Evolutionary conservation across 805 yeast species (phyloP).

Genomic region (Yarrowia osloensis): DNA sequence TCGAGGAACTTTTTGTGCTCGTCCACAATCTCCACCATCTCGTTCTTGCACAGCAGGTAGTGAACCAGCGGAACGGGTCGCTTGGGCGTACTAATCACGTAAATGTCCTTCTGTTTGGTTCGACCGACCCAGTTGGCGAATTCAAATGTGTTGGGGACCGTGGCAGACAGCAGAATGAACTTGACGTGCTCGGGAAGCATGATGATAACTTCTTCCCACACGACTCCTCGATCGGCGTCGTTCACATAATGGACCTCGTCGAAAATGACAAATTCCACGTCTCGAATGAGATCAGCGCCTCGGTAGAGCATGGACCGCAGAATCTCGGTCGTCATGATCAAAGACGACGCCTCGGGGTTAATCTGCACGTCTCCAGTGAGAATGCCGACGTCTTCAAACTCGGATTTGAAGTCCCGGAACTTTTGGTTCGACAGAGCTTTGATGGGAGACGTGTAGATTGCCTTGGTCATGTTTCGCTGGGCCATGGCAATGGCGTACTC

Average conservation of each 20-base stretch:
- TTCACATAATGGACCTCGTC: slow-evolving; percentile 98
- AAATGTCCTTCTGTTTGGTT: slow-evolving; percentile 92
- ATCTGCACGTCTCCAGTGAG: slow-evolving; percentile 98
- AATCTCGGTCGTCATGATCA: slow-evolving; percentile 97
- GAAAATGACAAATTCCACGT: slow-evolving; percentile 94
- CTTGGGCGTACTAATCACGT: slow-evolving; percentile 93
- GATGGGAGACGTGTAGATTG: slow-evolving; percentile 94
- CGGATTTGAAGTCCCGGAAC: slow-evolving; percentile 80
- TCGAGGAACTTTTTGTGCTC: slow-evolving; percentile 70
- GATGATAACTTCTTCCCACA: slow-evolving; percentile 98
- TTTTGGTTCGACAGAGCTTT: slow-evolving; percentile 89
- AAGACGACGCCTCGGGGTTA: slow-evolving; percentile 92
- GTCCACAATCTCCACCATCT: slow-evolving; percentile 71
- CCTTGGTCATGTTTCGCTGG: slow-evolving; percentile 90
- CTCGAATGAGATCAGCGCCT: slow-evolving; percentile 95
- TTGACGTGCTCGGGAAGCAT: slow-evolving; percentile 97
- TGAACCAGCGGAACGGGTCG: slow-evolving; percentile 96
- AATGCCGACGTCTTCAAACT: slow-evolving; percentile 86
- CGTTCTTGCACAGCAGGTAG: slow-evolving; percentile 76
- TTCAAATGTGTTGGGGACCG: slow-evolving; percentile 97
- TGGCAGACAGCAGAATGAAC: slow-evolving; percentile 86
- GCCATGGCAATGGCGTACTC: slow-evolving; percentile 99
- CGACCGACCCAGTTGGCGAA: slow-evolving; percentile 99
- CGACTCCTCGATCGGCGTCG: slow-evolving; percentile 96
- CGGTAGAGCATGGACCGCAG: slow-evolving; percentile 91